Base-by-base conservation (phyloP, 163 green algal species). In the Chlamydomonas reinhardtii region DNA sequence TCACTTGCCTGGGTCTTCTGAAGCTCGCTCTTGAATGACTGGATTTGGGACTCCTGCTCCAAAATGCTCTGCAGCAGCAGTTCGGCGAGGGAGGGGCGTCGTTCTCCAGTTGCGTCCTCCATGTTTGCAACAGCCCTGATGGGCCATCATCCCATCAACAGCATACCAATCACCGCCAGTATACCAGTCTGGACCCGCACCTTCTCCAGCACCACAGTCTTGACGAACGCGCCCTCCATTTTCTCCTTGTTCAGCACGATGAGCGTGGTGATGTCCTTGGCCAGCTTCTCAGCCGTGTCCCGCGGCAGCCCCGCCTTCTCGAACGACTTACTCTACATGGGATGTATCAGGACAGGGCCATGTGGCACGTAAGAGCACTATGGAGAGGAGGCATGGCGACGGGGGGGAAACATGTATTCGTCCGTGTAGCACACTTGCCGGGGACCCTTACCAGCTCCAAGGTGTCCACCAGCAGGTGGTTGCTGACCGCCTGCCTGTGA, bases 1-100 rank as follows among this genome's bases (percentile, higher is more conserved):
- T 14, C 48, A 68, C 61, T 16, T 12, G 68, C 78, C 79, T 89
- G 83, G 32, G 79, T 93, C 85, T 99, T 98, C 20, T 94, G 75
- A 32, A 99, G 90, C 84, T 99, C 97, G 3, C 90, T 93, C 77
- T 97, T 97, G 89, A 99, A 98, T 78, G 89, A 88, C 25, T 91
- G 87, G 29, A 98, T 95, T 12, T 88, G 83, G 2, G 93, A 89
- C 59, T 98, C 94, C 54, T 97, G 93, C 89, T 98, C 93, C 85
- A 99, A 75, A 22, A 97, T 88, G 29, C 83, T 87, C 96, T 98
- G 92, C 73, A 25, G 19, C 6, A 1, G 48, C 14, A 14, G n/a
- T n/a, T n/a, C n/a, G n/a, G n/a, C n/a, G n/a, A n/a, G n/a, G n/a
- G n/a, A n/a, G n/a, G n/a, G n/a, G n/a, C n/a, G n/a, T n/a, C n/a